These are phyloP conservation scores for Toxicodendron radicans DNA, from an alignment of 345 rosid species.

Conservation along the genomic window DNA sequence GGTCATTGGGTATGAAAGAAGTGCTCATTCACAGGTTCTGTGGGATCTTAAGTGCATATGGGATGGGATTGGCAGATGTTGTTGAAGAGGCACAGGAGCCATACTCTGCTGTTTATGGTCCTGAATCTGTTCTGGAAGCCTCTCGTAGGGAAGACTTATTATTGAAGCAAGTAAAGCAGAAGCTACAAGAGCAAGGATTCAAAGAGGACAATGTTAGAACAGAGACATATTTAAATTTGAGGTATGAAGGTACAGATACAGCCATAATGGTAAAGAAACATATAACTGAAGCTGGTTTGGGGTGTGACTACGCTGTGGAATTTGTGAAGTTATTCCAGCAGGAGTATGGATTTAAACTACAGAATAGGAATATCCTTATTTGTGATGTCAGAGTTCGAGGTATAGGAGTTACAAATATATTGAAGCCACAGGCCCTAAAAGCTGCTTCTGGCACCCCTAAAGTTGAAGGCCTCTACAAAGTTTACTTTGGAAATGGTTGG, in stretches of 20 bases:
- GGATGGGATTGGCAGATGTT: slow-evolving; percentile 98
- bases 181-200: slow-evolving; percentile 82
- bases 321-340: slow-evolving; percentile 78
- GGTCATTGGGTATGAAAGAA: slow-evolving; percentile 90
- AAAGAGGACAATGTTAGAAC: slow-evolving; percentile 58
- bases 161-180: slow-evolving; percentile 55
- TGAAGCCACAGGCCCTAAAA: slow-evolving; percentile 67
- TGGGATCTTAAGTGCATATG: slow-evolving; percentile 94
- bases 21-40: slow-evolving; percentile 85
- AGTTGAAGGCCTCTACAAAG: slow-evolving; percentile 59
- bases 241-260: slow-evolving; percentile 98
- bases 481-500: slow-evolving; percentile 80
- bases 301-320: slow-evolving; percentile 63
- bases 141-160: slow-evolving; percentile 59
- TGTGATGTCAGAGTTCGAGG: slow-evolving; percentile 96
- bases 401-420: slow-evolving; percentile 78
- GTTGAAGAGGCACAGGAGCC: slow-evolving; percentile 97
- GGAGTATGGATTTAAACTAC: slow-evolving; percentile 93
- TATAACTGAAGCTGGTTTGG: slow-evolving; percentile 42
- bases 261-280: slow-evolving; percentile 86
- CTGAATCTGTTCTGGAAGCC: slow-evolving; percentile 64
- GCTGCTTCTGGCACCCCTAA: slow-evolving; percentile 50
- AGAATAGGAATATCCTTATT: slow-evolving; percentile 65
- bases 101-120: slow-evolving; percentile 76
- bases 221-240: slow-evolving; percentile 77